Conservation (phyloP, 768 basidiomycete species). For the Xerocomus potaroensis region DNA sequence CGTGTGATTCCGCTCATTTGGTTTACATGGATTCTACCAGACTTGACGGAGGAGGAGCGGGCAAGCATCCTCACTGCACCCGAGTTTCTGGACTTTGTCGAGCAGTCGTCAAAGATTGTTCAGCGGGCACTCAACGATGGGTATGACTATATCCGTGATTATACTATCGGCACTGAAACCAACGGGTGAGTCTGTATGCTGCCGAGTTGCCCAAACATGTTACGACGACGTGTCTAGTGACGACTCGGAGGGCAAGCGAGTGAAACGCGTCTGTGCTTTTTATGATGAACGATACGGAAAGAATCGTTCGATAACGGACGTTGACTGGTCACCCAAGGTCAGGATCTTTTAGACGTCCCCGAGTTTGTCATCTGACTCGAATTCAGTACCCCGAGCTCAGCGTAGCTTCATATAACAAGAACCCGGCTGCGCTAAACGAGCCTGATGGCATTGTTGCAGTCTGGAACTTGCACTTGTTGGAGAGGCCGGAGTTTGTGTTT, state of each 20-base stretch:
- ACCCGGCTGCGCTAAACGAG: slow-evolving; percentile 87
- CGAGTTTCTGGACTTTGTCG: slow-evolving; percentile 91
- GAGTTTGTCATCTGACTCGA: neutral
- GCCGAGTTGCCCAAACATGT: neutral
- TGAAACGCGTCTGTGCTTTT: slow-evolving; percentile 94
- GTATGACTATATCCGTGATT: slow-evolving; percentile 97
- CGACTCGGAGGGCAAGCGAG: slow-evolving; percentile 83
- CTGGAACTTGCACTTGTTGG: slow-evolving; percentile 94
- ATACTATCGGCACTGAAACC: slow-evolving; percentile 83
- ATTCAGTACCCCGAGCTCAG: slow-evolving; percentile 90
- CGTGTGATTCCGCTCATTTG: slow-evolving; percentile 1
- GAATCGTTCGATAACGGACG: slow-evolving; percentile 91
- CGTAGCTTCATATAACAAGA: slow-evolving; percentile 97
- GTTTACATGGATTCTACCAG: slow-evolving; percentile 35
- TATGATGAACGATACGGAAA: slow-evolving; percentile 87
- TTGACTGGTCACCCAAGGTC: slow-evolving; percentile 98
- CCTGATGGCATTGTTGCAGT: slow-evolving; percentile 96
- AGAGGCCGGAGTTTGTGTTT: slow-evolving; percentile 96
- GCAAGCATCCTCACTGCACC: slow-evolving; percentile 78
- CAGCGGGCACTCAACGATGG: slow-evolving; percentile 92
- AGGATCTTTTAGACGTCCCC: slow-evolving; percentile 4
- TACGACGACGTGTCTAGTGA: slow-evolving; percentile 47
- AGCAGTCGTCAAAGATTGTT: slow-evolving; percentile 91
- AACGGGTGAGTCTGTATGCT: slow-evolving; percentile 56
- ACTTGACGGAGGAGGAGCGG: slow-evolving; percentile 84